Conservation (phyloP, 495 filamentous ascomycete species). For the Penicillium arizonense region DNA sequence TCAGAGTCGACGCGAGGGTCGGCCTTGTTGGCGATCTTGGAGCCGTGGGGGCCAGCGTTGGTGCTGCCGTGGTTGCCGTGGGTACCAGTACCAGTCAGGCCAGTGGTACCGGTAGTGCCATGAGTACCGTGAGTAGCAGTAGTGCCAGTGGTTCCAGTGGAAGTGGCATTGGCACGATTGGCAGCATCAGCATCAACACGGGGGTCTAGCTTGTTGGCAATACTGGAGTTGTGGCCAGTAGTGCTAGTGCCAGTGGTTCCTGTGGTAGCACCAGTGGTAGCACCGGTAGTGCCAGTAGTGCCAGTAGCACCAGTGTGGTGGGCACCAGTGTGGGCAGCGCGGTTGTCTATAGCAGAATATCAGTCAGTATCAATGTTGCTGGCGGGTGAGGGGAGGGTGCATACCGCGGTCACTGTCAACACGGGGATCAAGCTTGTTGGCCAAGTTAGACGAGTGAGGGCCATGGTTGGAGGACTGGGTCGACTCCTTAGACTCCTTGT, state of each 20-base stretch:
- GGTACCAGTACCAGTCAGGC: background rate
- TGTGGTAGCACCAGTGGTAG: background rate
- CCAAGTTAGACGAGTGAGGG: constrained; percentile 35
- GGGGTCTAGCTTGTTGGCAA: background rate
- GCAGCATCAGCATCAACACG: background rate
- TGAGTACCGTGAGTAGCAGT: background rate
- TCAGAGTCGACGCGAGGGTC: background rate
- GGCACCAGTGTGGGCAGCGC: constrained; percentile 2
- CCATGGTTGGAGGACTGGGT: constrained; percentile 19
- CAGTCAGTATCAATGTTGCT: background rate
- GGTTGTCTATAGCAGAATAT: background rate
- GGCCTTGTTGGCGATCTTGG: background rate
- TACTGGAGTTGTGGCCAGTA: background rate
- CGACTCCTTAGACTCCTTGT: constrained; percentile 3
- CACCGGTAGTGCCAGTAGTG: background rate
- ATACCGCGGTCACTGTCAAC: constrained; percentile 41
- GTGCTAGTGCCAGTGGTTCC: background rate
- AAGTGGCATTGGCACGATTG: background rate
- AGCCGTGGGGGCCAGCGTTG: background rate
- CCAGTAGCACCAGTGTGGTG: background rate
- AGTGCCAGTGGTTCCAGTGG: too few relatives aligned
- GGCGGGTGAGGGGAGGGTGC: background rate
- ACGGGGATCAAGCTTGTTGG: constrained; percentile 49
- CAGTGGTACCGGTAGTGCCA: background rate
- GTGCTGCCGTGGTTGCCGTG: background rate